phyloP scores from a whole-genome alignment of 1,284 basidiomycete genomes.

The Boletellus deceptivus region DNA sequence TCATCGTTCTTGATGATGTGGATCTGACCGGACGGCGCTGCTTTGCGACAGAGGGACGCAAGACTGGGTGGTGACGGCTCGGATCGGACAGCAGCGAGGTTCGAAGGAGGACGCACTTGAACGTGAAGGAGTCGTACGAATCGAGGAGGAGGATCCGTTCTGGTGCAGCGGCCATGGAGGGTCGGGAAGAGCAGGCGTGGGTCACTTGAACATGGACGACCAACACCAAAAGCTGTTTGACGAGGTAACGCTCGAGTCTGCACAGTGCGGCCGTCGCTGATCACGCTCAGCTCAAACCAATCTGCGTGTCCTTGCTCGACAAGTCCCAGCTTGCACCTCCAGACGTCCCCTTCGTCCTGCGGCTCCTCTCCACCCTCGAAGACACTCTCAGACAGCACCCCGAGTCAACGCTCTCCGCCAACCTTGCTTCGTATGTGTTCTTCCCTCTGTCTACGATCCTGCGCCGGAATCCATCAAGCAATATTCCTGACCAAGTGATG shows the following conservation, averaged over 20 bases:
- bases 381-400: conserved; percentile 45
- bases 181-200: not conserved
- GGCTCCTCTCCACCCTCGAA: conserved; percentile 54
- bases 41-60: conserved; percentile 57
- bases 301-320: conserved; percentile 77
- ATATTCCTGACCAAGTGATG: conserved; percentile 77
- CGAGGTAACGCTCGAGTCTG: conserved; percentile 27
- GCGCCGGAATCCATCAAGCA: conserved; percentile 61
- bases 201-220: conserved; percentile 3
- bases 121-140: conserved; percentile 84
- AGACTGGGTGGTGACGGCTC: conserved; percentile 42
- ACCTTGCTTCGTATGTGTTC: conserved; percentile 82
- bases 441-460: conserved; percentile 84
- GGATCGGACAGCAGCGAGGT: conserved; percentile 1
- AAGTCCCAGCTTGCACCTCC: conserved; percentile 58
- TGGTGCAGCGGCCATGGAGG: conserved; percentile 17
- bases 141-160: conserved; percentile 67
- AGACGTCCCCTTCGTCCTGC: conserved; percentile 43
- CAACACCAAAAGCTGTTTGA: conserved; percentile 33
- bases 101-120: conserved; percentile 58
- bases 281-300: conserved; percentile 61
- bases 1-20: conserved; percentile 74
- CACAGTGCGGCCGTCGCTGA: not conserved
- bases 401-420: conserved; percentile 46
- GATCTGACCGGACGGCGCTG: conserved; percentile 57